These are phyloP conservation scores for Neurospora africana DNA, from an alignment of 495 filamentous ascomycete species.

Conservation along the genomic window DNA sequence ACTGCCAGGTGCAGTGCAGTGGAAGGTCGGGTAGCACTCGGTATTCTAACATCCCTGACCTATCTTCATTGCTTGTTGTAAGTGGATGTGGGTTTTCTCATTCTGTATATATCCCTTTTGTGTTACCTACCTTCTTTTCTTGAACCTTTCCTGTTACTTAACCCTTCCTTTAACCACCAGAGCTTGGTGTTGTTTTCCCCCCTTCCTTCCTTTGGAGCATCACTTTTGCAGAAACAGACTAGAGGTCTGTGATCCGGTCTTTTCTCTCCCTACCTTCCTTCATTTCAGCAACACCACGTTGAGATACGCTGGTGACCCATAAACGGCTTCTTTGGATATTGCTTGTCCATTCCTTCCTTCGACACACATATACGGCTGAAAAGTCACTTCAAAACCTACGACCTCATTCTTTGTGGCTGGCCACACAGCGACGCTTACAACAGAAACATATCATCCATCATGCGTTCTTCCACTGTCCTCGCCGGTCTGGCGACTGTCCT, in stretches of 20 bases:
- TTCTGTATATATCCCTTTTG: neutral
- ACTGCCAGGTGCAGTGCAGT: neutral
- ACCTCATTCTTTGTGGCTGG: slow-evolving; percentile 4
- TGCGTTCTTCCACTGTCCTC: slow-evolving; percentile 16
- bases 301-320: neutral
- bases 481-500: slow-evolving; percentile 21
- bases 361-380: neutral
- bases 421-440: neutral
- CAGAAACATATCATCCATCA: slow-evolving; percentile 4
- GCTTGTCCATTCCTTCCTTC: neutral
- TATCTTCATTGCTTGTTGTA: neutral
- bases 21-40: neutral
- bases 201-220: neutral
- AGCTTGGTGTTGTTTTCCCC: neutral
- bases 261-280: neutral
- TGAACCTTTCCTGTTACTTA: neutral
- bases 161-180: neutral
- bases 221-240: neutral
- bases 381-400: neutral
- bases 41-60: neutral
- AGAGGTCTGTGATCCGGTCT: slow-evolving; percentile 3
- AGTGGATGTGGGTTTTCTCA: neutral
- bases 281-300: neutral
- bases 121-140: neutral
- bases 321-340: neutral